Conservation (phyloP, 2,329 filamentous ascomycete genomes). For the Neonectria hederae region DNA sequence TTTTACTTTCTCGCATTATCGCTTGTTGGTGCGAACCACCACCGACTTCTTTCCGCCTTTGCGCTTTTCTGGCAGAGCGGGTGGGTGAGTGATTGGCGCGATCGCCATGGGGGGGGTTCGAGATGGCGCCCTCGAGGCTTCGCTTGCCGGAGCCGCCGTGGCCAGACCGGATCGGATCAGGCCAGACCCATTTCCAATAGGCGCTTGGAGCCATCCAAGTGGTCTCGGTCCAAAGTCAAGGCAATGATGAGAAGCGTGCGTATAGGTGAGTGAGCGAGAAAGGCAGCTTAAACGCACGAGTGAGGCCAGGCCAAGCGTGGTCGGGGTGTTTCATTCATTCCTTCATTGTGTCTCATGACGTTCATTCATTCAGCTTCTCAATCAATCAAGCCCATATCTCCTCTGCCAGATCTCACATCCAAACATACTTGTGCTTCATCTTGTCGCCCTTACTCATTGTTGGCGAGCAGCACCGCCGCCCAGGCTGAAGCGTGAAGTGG, state of each 20-base stretch:
- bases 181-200: background rate
- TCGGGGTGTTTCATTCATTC: conserved; percentile 6
- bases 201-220: background rate
- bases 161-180: conserved; percentile 6
- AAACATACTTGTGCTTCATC: background rate
- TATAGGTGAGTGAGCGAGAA: background rate
- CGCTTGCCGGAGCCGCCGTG: conserved; percentile 4
- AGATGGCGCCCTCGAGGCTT: conserved; percentile 8
- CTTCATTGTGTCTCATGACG: background rate
- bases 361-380: background rate
- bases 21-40: background rate
- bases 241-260: background rate
- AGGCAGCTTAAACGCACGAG: background rate
- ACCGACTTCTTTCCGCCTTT: background rate
- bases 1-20: conserved; percentile 3
- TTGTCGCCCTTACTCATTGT: background rate
- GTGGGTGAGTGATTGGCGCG: background rate
- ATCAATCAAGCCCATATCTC: background rate
- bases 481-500: background rate
- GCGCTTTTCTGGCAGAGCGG: background rate
- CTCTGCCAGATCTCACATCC: background rate
- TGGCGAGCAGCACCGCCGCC: background rate
- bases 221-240: background rate
- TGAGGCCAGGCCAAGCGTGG: background rate
- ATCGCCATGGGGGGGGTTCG: background rate